Evolutionary conservation across 2,329 filamentous ascomycete genomes (phyloP), one percentile per base, ranked within the genome.

Genomic region (Colletotrichum paranaense): DNA sequence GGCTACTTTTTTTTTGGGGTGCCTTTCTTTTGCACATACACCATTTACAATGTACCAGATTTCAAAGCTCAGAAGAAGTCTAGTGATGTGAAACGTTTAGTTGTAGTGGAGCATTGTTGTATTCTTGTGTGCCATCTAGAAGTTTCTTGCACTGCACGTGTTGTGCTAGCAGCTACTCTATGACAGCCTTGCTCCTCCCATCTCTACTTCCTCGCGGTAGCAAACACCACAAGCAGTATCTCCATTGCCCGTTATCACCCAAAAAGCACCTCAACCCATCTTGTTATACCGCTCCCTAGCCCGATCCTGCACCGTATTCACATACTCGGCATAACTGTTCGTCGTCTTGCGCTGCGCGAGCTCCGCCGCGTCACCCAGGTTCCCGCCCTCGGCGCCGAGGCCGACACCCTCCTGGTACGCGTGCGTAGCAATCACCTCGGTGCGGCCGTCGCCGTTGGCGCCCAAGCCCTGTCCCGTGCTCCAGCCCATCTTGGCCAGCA

Each of bases 401-500:
- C 92, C 92, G 1, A 93, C 92, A 22, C 92, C 92, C 19, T 91
- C 88, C 24, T 89, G 86, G 79, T 94, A 94, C 9, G 91, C 87
- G 65, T 89, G 88, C 14, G 91, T 91, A 35, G 88, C 87, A 67
- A 94, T 89, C 4, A 90, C 90, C 63, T 92, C 88, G 0, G 89
- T 92, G 56, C 89, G 86, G 0, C 92, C 92, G 6, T 87, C 87
- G 6, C 90, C 90, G 58, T 88, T 87, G 0, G 88, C 90, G 2
- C 92, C 92, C 4, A 94, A 84, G 0, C 92, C 92, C 69, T 88
- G 86, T 9, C 92, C 92, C 1, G 87, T 85, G 26, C 84, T 90
- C 92, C 92, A 94, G 30, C 92, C 92, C 90, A 93, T 93, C 84
- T 94, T 94, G 52, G 91, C 90, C 52, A 94, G 84, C 78, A 94